Base-by-base conservation (phyloP, 2,329 filamentous ascomycete species). In the Colletotrichum musae region DNA sequence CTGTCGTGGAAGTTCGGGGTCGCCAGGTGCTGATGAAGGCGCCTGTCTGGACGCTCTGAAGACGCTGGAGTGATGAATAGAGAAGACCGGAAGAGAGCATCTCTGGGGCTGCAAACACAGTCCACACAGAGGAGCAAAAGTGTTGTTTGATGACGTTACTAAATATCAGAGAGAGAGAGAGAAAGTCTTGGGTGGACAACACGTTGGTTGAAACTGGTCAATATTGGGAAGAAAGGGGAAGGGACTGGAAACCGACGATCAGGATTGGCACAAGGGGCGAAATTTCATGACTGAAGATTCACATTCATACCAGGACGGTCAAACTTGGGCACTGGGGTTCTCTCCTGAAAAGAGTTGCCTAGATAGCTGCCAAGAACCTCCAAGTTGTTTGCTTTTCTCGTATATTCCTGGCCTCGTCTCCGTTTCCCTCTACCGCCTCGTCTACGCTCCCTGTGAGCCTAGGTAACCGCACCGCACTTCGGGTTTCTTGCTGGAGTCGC, bases 1-100 rank as follows among this genome's bases (percentile, higher is more conserved):
- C 94, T 65, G 88, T 87, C 18, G 86, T 94, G 39, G 93, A 95
- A 80, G 92, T 95, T 7, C 85, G 92, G 71, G 92, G 92, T 24
- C 88, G 92, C 69, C 93, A 93, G 80, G 91, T 94, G 56, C 82
- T 95, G 74, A 83, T 89, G 70, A 94, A 94, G 82, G 91, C 93
- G 21, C 92, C 93, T 15, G 91, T 95, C 39, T 95, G 89, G 89
- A 86, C 86, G 12, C 72, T 91, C 69, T 77, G 76, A 61, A 21
- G n/a, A 45, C 24, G 10, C 18, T 26, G 10, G 12, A 57, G 63
- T 36, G 58, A 28, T 13, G 13, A 51, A 36, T 48, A 36, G 18
- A 59, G 50, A 54, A 58, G 45, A 57, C 51, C 26, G 9, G 5
- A 32, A 70, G 57, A 48, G 18, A 18, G 45, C 21, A 39, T 68